Percentiles rank a stretch among this genome's conserved stretches.
Conservation (phyloP, 2,329 filamentous ascomycete genomes). For the Fusarium nygamai region DNA sequence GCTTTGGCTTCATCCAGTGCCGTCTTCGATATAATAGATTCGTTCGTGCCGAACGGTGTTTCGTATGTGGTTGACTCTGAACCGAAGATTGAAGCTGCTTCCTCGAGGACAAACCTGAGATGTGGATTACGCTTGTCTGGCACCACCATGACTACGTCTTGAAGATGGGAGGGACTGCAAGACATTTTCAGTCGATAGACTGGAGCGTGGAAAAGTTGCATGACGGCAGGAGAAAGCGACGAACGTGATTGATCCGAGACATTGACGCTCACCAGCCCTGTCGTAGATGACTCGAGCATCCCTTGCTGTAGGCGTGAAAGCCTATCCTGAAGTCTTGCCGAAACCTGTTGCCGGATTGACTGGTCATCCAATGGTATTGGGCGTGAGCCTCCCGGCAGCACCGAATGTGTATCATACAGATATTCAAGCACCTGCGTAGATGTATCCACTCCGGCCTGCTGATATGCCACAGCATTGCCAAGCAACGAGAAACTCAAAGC, state of each 20-base stretch:
- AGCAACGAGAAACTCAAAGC: slow-evolving; percentile 21
- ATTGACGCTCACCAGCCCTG: slow-evolving; percentile 8
- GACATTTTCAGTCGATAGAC: slow-evolving; percentile 1
- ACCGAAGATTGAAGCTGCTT: neutral
- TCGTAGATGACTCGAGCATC: neutral
- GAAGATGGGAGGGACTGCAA: neutral
- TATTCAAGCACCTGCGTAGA: slow-evolving; percentile 16
- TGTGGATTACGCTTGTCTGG: neutral
- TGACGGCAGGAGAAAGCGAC: neutral
- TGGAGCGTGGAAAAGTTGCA: slow-evolving; percentile 6
- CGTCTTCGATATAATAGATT: neutral
- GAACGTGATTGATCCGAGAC: neutral
- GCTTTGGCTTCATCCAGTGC: neutral
- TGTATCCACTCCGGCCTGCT: neutral
- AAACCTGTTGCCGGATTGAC: neutral
- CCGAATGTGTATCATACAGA: slow-evolving; percentile 13
- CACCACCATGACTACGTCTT: neutral
- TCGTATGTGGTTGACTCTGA: neutral
- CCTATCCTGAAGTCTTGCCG: neutral
- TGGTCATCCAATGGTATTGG: neutral
- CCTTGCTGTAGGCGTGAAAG: neutral
- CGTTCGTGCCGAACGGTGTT: neutral
- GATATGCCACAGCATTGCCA: slow-evolving; percentile 20
- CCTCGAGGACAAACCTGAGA: slow-evolving; percentile 6
- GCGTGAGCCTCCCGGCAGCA: neutral